Evolutionary conservation across 768 basidiomycete species (phyloP).

Genomic region (Calocybe cyanea): DNA sequence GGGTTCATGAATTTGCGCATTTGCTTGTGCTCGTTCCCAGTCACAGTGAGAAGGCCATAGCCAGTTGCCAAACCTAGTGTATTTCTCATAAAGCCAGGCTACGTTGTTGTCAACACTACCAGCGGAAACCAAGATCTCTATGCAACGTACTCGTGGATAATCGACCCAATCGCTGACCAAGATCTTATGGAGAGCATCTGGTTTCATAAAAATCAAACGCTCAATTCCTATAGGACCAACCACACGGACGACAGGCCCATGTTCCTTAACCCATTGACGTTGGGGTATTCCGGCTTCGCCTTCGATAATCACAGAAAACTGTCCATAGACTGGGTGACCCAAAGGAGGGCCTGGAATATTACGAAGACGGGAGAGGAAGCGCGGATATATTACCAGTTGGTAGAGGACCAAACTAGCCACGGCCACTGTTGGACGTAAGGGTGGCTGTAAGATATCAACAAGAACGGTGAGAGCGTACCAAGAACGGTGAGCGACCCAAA

Average conservation of each 20-base stretch:
- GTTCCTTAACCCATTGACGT: conserved; percentile 41
- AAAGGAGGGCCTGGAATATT: conserved; percentile 34
- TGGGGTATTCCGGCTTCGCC: conserved; percentile 41
- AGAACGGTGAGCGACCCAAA: background rate
- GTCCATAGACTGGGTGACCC: conserved; percentile 31
- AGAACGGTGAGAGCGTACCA: conserved; percentile 1
- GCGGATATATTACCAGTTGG: conserved; percentile 28
- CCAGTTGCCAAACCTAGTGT: conserved; percentile 39
- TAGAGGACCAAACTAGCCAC: conserved; percentile 20
- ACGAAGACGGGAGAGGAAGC: conserved; percentile 33
- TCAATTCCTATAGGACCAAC: conserved; percentile 45
- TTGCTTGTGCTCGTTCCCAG: conserved; percentile 44
- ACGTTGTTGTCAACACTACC: background rate
- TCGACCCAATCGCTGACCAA: conserved; percentile 41
- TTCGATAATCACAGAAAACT: conserved; percentile 32
- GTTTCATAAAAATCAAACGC: conserved; percentile 38
- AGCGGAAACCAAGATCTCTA: background rate
- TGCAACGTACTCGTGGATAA: conserved; percentile 34
- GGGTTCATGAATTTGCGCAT: conserved; percentile 52
- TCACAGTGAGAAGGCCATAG: conserved; percentile 44
- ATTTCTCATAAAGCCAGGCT: conserved; percentile 43
- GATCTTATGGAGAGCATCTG: conserved; percentile 43
- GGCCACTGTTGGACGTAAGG: conserved; percentile 4
- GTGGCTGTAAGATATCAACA: background rate
- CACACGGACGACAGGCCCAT: conserved; percentile 40